These are phyloP conservation scores for Aspergillus flavus DNA, from an alignment of 2,329 filamentous ascomycete genomes.

Conservation along the genomic window DNA sequence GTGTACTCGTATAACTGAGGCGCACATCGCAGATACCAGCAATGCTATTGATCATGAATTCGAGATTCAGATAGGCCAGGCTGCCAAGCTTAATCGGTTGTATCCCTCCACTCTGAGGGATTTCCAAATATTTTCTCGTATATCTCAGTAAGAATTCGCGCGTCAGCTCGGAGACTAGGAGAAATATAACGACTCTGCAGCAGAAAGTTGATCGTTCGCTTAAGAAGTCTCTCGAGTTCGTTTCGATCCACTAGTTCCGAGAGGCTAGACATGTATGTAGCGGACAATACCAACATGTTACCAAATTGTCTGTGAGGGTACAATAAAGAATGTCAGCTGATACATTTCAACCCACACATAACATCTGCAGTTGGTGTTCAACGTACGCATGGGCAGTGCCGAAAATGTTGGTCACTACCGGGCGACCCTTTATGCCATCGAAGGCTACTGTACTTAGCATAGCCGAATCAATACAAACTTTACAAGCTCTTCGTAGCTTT, in stretches of 20 bases:
- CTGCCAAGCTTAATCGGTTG: background rate
- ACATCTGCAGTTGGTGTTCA: background rate
- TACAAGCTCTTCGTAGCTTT: constrained; percentile 58
- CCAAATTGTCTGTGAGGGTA: constrained; percentile 78
- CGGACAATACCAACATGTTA: constrained; percentile 87
- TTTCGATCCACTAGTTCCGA: constrained; percentile 58
- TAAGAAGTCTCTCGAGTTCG: constrained; percentile 63
- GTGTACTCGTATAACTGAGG: background rate
- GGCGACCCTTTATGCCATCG: constrained; percentile 62
- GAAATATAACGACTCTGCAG: constrained; percentile 69
- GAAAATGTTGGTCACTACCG: constrained; percentile 93
- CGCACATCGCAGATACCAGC: background rate
- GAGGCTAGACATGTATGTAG: constrained; percentile 72
- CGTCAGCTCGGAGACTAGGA: constrained; percentile 73
- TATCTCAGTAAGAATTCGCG: constrained; percentile 67
- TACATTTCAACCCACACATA: background rate
- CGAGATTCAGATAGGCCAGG: background rate
- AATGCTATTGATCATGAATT: background rate
- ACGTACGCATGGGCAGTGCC: constrained; percentile 93
- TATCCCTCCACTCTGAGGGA: constrained; percentile 11
- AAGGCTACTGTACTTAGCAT: constrained; percentile 86
- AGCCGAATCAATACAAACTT: constrained; percentile 69
- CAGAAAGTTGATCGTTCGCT: constrained; percentile 77
- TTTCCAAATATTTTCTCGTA: constrained; percentile 48
- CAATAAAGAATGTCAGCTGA: background rate